These are phyloP conservation scores for Juglanconis sp. DNA, from an alignment of 2,329 filamentous ascomycete genomes.

Conservation along the genomic window DNA sequence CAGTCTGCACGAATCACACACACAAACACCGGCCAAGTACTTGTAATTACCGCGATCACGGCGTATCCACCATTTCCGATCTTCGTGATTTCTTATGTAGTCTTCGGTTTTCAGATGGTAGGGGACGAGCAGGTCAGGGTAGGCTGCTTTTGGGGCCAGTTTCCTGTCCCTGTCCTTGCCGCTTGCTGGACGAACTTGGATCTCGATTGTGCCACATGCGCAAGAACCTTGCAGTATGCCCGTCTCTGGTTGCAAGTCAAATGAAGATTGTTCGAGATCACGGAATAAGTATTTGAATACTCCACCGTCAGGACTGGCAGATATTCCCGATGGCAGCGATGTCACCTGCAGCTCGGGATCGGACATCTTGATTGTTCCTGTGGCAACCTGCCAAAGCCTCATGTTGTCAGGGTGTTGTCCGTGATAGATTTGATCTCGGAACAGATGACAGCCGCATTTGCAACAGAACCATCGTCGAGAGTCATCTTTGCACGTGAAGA, in stretches of 20 bases:
- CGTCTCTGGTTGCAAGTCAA: no score
- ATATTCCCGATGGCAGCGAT: background rate
- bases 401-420: background rate
- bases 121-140: constrained; percentile 52
- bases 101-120: constrained; percentile 32
- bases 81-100: constrained; percentile 38
- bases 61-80: constrained; percentile 61
- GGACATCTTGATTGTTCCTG: background rate
- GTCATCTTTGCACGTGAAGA: background rate
- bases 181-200: constrained; percentile 41
- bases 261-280: no score
- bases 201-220: background rate
- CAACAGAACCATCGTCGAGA: constrained; percentile 36
- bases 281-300: constrained; percentile 53
- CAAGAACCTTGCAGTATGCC: background rate
- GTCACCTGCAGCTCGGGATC: background rate
- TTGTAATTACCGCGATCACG: constrained; percentile 33
- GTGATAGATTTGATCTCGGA: constrained; percentile 17
- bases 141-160: constrained; percentile 39
- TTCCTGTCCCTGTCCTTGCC: constrained; percentile 32
- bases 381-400: background rate
- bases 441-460: constrained; percentile 40
- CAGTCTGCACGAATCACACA: constrained; percentile 60
- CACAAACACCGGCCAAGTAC: constrained; percentile 59
- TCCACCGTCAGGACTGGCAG: constrained; percentile 26